Evolutionary conservation across 352 stramenopile species (phyloP).

Genomic region (Pythium coloratum): DNA sequence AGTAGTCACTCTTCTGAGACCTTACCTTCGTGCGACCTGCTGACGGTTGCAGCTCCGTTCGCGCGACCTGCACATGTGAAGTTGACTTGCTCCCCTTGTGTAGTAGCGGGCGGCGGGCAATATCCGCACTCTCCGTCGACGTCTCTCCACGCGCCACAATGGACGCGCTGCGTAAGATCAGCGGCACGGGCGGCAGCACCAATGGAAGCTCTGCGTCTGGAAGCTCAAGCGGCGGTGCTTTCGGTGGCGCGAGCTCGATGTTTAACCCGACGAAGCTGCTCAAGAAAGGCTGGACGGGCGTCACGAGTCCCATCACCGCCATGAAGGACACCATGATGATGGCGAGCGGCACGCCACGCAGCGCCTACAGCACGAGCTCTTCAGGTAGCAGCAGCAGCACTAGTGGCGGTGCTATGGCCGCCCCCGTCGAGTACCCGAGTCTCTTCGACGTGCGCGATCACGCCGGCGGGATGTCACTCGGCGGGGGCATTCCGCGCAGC

Average conservation of each 20-base stretch:
- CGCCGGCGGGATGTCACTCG: conserved; percentile 41
- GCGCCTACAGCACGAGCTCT: conserved; percentile 14
- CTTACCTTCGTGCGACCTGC: conserved; percentile 18
- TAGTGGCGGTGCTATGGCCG: conserved; percentile 22
- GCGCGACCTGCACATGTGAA: conserved; percentile 22
- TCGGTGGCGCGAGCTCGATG: conserved; percentile 35
- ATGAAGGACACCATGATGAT: conserved; percentile 62
- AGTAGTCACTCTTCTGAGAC: conserved; percentile 1
- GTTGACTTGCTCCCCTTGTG: conserved; percentile 1
- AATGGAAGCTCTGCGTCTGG: neutral
- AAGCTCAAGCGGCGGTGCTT: neutral
- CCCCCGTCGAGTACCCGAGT: conserved; percentile 62
- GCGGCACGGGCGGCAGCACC: conserved; percentile 11
- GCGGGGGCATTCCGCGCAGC: neutral
- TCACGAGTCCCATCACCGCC: conserved; percentile 60
- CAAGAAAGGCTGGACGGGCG: conserved; percentile 63
- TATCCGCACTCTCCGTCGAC: neutral
- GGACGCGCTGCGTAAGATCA: conserved; percentile 26
- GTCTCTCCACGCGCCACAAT: conserved; percentile 11
- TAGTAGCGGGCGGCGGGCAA: neutral
- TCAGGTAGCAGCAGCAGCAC: conserved; percentile 7
- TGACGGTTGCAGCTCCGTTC: conserved; percentile 14
- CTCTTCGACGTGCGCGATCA: conserved; percentile 63
- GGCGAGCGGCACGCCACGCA: conserved; percentile 43
- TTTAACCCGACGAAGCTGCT: conserved; percentile 61